These are phyloP conservation scores for Suillus subaureus DNA, from an alignment of 768 basidiomycete species.

Conservation along the genomic window DNA sequence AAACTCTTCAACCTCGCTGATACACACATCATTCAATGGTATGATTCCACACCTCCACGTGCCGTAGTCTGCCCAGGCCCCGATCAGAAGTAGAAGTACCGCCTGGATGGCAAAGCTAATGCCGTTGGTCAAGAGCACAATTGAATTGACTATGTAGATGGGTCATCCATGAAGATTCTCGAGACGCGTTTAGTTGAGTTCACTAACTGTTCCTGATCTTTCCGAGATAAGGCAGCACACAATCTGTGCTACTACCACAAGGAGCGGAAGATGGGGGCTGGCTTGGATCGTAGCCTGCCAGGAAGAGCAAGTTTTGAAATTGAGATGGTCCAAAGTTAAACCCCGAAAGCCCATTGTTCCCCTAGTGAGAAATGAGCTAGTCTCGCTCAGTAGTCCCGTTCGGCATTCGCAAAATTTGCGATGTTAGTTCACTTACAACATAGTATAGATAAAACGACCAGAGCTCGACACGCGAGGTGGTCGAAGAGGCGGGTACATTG, in stretches of 20 bases:
- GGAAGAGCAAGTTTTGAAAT: slow-evolving; percentile 58
- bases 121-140: slow-evolving; percentile 78
- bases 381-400: not conserved
- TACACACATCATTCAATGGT: not conserved
- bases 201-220: slow-evolving; percentile 57
- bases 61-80: slow-evolving; percentile 86
- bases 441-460: slow-evolving; percentile 28
- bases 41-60: slow-evolving; percentile 56
- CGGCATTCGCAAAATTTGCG: not conserved
- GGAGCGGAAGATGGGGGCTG: slow-evolving; percentile 33
- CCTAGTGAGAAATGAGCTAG: slow-evolving; percentile 22
- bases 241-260: slow-evolving; percentile 51
- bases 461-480: too few relatives aligned
- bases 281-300: slow-evolving; percentile 74
- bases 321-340: slow-evolving; percentile 70
- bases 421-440: slow-evolving; percentile 32
- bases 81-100: slow-evolving; percentile 61
- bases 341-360: slow-evolving; percentile 50
- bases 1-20: slow-evolving; percentile 9
- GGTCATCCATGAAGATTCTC: too few relatives aligned
- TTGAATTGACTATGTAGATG: slow-evolving; percentile 61
- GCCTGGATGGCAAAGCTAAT: slow-evolving; percentile 66
- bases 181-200: too few relatives aligned
- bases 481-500: slow-evolving; percentile 17
- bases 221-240: slow-evolving; percentile 70